A percentile compares a stretch with the other conserved stretches of the same genome.
phyloP scores from a whole-genome alignment of 768 basidiomycete genomes.

The Hypholoma fasciculare region DNA sequence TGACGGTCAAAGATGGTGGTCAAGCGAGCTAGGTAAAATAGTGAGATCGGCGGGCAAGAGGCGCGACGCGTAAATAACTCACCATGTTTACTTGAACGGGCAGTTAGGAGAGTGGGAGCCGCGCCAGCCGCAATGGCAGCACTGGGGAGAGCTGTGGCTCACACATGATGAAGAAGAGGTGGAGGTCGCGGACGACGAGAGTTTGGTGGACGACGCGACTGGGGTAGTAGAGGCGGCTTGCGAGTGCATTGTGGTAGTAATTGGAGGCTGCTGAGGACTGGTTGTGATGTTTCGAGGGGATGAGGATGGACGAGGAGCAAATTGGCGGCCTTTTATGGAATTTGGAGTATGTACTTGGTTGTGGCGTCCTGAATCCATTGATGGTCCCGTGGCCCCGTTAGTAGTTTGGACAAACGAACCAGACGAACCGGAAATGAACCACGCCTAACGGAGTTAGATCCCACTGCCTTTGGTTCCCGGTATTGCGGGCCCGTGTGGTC shows the following conservation, averaged over 20 bases:
- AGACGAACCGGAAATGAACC: slow-evolving; percentile 9
- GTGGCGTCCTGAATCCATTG: slow-evolving; percentile 29
- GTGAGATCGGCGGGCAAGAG: not conserved
- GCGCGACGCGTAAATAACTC: slow-evolving; percentile 12
- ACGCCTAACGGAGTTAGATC: slow-evolving; percentile 16
- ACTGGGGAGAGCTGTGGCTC: slow-evolving; percentile 63
- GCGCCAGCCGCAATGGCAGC: slow-evolving; percentile 77
- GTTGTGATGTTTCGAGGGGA: slow-evolving; percentile 25
- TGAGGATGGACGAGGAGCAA: slow-evolving; percentile 18
- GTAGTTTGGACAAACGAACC: slow-evolving; percentile 8
- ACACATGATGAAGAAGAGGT: slow-evolving; percentile 25
- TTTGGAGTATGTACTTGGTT: slow-evolving; percentile 19
- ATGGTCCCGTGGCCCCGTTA: slow-evolving; percentile 37
- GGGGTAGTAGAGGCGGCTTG: slow-evolving; percentile 13
- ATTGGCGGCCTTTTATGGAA: slow-evolving; percentile 33
- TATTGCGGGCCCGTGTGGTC: slow-evolving; percentile 30
- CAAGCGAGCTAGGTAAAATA: slow-evolving; percentile 1
- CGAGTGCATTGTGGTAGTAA: slow-evolving; percentile 6
- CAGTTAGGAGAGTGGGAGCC: slow-evolving; percentile 59
- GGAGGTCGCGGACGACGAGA: slow-evolving; percentile 20
- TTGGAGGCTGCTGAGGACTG: not conserved
- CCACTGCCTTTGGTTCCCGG: slow-evolving; percentile 23
- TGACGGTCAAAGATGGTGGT: slow-evolving; percentile 8
- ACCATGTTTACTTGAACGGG: slow-evolving; percentile 34
- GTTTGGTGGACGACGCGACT: slow-evolving; percentile 17